These are phyloP conservation scores for Ophiostoma ulmi DNA, from an alignment of 2,329 filamentous ascomycete genomes.

Conservation along the genomic window DNA sequence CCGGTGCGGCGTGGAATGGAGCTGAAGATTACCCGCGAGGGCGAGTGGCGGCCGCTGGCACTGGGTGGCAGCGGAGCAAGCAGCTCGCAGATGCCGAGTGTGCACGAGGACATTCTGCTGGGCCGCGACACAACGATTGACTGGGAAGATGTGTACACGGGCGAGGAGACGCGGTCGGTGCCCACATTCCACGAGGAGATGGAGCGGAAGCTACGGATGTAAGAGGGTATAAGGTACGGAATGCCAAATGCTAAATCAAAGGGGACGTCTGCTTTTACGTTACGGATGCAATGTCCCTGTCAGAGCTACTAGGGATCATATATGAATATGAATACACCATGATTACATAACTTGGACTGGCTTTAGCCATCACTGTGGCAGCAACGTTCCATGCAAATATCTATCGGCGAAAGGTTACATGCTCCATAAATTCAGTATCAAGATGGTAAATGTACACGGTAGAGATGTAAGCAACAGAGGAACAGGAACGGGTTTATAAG, in stretches of 20 bases:
- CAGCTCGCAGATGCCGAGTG: conserved; percentile 44
- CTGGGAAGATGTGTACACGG: conserved; percentile 92
- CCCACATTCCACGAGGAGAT: conserved; percentile 85
- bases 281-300: conserved; percentile 3
- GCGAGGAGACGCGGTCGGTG: conserved; percentile 65
- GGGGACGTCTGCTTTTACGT: conserved; percentile 9
- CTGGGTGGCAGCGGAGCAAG: conserved; percentile 52
- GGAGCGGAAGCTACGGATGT: conserved; percentile 84
- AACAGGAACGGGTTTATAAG: neutral
- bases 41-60: conserved; percentile 72
- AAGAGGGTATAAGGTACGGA: neutral
- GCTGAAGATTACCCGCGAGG: conserved; percentile 75
- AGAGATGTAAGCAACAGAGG: neutral
- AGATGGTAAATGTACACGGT: neutral
- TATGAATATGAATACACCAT: conserved; percentile 1
- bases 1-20: conserved; percentile 93
- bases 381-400: neutral
- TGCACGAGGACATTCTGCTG: conserved; percentile 85
- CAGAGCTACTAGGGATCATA: neutral
- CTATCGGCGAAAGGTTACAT: neutral
- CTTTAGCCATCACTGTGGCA: neutral
- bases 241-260: neutral
- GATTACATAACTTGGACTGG: neutral
- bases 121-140: conserved; percentile 71
- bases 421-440: neutral